These are phyloP conservation scores for Cyberlindnera suaveolens DNA, from an alignment of 805 yeast genomes.

Conservation along the genomic window DNA sequence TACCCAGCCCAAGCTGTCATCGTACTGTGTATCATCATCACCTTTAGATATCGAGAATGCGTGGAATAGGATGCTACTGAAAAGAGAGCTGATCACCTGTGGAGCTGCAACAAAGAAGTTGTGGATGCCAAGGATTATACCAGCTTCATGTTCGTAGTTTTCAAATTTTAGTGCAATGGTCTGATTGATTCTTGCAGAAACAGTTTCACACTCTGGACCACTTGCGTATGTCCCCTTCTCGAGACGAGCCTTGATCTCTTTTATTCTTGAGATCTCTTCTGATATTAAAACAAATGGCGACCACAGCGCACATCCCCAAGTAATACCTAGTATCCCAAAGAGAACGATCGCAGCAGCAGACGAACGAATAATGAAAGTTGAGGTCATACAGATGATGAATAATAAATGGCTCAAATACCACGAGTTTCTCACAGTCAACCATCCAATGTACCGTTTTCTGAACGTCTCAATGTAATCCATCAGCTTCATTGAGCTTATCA, in stretches of 20 bases:
- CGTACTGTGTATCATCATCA: constrained; percentile 25
- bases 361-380: constrained; percentile 38
- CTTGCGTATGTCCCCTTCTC: constrained; percentile 11
- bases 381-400: constrained; percentile 41
- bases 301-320: constrained; percentile 66
- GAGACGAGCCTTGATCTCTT: constrained; percentile 35
- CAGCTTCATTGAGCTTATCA: constrained; percentile 1
- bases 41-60: constrained; percentile 25
- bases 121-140: constrained; percentile 50
- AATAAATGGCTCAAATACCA: constrained; percentile 48
- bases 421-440: constrained; percentile 31
- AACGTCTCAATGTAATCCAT: constrained; percentile 7
- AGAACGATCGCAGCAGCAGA: constrained; percentile 39
- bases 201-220: background rate
- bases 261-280: constrained; percentile 48
- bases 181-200: constrained; percentile 4
- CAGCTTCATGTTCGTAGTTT: constrained; percentile 46
- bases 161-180: constrained; percentile 27
- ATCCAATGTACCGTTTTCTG: constrained; percentile 10
- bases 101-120: constrained; percentile 55
- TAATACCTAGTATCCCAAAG: constrained; percentile 48
- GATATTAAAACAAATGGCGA: constrained; percentile 59
- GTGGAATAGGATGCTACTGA: constrained; percentile 41
- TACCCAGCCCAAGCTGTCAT: constrained; percentile 48
- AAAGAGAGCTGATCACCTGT: constrained; percentile 45